phyloP scores from a whole-genome alignment of 2,329 filamentous ascomycete species.

The Fonsecaea monophora region DNA sequence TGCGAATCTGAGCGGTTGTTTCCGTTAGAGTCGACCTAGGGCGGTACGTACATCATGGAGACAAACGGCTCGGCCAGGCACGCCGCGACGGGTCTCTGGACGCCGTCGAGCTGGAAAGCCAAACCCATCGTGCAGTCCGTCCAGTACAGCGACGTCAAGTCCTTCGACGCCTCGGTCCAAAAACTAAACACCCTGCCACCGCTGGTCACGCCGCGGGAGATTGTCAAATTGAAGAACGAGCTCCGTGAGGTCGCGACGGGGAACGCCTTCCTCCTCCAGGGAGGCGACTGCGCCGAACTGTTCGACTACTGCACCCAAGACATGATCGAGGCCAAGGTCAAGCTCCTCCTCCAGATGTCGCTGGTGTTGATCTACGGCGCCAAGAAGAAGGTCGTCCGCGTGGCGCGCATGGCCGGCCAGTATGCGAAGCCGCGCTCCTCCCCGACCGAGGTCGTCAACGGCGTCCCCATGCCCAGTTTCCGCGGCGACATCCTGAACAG shows the following conservation, averaged over 20 bases:
- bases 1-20: not conserved
- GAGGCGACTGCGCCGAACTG: constrained; percentile 92
- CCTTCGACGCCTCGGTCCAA: constrained; percentile 48
- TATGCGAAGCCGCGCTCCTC: constrained; percentile 95
- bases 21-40: not conserved
- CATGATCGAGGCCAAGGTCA: constrained; percentile 94
- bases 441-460: constrained; percentile 81
- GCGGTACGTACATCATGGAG: constrained; percentile 43
- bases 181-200: constrained; percentile 56
- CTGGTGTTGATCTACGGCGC: constrained; percentile 88
- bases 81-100: constrained; percentile 27
- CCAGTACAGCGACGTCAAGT: constrained; percentile 52
- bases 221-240: constrained; percentile 76
- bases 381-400: constrained; percentile 83
- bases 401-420: constrained; percentile 95
- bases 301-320: constrained; percentile 94
- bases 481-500: constrained; percentile 96
- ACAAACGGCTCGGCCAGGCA: constrained; percentile 9
- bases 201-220: constrained; percentile 60
- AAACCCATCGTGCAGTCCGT: constrained; percentile 57
- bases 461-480: constrained; percentile 84
- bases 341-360: constrained; percentile 95
- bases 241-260: constrained; percentile 87
- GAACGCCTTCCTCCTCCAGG: constrained; percentile 91
- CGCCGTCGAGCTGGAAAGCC: constrained; percentile 49